Conservation (phyloP, 2,329 filamentous ascomycete genomes). For the Tolypocladium amazonense region DNA sequence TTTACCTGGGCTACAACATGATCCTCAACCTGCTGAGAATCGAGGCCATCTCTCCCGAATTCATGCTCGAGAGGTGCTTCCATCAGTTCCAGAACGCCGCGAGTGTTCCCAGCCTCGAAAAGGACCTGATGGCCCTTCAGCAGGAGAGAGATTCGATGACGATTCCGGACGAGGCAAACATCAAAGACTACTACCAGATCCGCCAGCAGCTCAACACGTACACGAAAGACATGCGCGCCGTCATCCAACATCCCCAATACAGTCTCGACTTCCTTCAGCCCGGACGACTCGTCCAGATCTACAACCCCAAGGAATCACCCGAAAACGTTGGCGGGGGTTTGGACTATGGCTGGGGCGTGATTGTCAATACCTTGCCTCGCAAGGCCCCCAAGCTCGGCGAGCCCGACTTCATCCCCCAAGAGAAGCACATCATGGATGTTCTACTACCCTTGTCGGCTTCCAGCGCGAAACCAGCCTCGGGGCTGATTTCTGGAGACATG, state of each 20-base stretch:
- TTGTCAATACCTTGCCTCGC: constrained; percentile 62
- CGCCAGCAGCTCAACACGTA: constrained; percentile 76
- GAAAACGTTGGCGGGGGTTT: constrained; percentile 23
- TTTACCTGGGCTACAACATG: constrained; percentile 99
- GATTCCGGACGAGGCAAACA: constrained; percentile 76
- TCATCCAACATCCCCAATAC: constrained; percentile 87
- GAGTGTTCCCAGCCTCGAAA: constrained; percentile 73
- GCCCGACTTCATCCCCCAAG: constrained; percentile 60
- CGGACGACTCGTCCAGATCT: constrained; percentile 81
- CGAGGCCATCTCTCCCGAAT: constrained; percentile 98
- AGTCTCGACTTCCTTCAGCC: constrained; percentile 75
- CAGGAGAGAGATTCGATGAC: constrained; percentile 59
- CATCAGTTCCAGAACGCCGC: constrained; percentile 96
- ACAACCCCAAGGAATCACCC: constrained; percentile 47
- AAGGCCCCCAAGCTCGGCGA: constrained; percentile 55
- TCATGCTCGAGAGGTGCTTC: constrained; percentile 97
- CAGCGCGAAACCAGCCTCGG: constrained; percentile 32
- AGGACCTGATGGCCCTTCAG: constrained; percentile 70
- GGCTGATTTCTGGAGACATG: constrained; percentile 31
- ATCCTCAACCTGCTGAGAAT: constrained; percentile 91
- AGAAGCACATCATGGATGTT: constrained; percentile 76
- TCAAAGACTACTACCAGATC: constrained; percentile 91
- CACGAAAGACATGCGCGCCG: constrained; percentile 77
- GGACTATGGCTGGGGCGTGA: constrained; percentile 92
- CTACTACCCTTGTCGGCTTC: constrained; percentile 51